Conservation (phyloP, 2,329 filamentous ascomycete genomes). For the Aspergillus aculeatus region DNA sequence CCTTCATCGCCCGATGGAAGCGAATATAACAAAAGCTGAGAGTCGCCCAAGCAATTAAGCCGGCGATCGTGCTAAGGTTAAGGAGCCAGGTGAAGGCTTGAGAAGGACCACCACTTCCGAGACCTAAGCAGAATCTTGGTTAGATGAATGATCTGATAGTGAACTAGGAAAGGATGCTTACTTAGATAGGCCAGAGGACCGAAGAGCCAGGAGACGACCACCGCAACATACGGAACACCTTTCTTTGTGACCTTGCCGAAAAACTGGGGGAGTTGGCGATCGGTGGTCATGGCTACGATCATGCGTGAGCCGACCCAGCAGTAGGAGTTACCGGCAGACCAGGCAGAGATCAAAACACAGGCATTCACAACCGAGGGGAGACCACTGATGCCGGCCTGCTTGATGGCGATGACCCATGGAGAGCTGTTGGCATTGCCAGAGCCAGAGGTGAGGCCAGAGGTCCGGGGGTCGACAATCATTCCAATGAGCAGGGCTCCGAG, state of each 20-base stretch:
- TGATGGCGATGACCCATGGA: conserved; percentile 38
- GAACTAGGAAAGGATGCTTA: conserved; percentile 11
- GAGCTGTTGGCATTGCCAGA: conserved; percentile 33
- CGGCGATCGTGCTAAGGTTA: conserved; percentile 48
- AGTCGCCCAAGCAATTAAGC: conserved; percentile 51
- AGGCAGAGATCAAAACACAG: conserved; percentile 39
- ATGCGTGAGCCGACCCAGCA: conserved; percentile 57
- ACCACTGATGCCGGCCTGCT: conserved; percentile 33
- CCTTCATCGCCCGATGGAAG: conserved; percentile 50
- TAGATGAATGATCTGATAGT: neutral
- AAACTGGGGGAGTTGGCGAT: conserved; percentile 57
- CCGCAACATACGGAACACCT: conserved; percentile 57
- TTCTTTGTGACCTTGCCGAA: conserved; percentile 54
- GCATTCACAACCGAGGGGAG: conserved; percentile 38
- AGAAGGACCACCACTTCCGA: conserved; percentile 34
- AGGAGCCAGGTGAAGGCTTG: conserved; percentile 44
- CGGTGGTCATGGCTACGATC: conserved; percentile 59
- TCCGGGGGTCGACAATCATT: conserved; percentile 28
- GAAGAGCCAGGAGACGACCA: conserved; percentile 54
- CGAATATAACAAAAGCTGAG: conserved; percentile 48
- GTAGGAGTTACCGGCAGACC: conserved; percentile 45
- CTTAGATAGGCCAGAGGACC: conserved; percentile 45
- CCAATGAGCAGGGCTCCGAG: conserved; percentile 32
- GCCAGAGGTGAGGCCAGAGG: conserved; percentile 23
- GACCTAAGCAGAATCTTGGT: conserved; percentile 19